A percentile compares a stretch with the other conserved stretches of the same genome.
phyloP scores from a whole-genome alignment of 495 filamentous ascomycete genomes.

The Penicillium diatomitis region DNA sequence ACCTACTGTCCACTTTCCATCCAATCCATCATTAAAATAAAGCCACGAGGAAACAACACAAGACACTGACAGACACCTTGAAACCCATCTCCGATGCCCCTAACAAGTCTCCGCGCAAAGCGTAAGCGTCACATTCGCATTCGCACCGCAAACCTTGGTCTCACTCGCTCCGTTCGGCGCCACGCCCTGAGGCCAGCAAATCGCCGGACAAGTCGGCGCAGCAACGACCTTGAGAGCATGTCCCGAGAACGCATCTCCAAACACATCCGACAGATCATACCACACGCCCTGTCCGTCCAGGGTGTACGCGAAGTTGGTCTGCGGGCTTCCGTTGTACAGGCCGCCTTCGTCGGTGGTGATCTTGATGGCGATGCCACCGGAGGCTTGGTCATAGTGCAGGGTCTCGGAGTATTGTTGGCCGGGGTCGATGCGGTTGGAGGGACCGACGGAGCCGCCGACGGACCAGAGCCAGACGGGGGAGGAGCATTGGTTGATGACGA shows the following conservation, averaged over 20 bases:
- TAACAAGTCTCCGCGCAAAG: constrained; percentile 25
- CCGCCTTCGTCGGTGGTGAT: constrained; percentile 39
- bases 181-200: constrained; percentile 42
- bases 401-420: constrained; percentile 26
- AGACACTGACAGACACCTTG: no score
- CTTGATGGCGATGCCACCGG: constrained; percentile 49
- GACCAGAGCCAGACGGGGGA: constrained; percentile 46
- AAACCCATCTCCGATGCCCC: background rate
- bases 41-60: no score
- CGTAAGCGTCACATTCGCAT: constrained; percentile 24
- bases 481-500: constrained; percentile 44
- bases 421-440: constrained; percentile 27
- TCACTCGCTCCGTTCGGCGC: constrained; percentile 42
- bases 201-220: constrained; percentile 31
- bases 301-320: constrained; percentile 48
- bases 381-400: constrained; percentile 33
- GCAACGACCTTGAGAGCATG: constrained; percentile 41
- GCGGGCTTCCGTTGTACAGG: constrained; percentile 38
- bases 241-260: constrained; percentile 47
- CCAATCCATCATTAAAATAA: no score
- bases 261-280: constrained; percentile 50
- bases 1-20: no score
- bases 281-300: constrained; percentile 37
- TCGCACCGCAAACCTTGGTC: constrained; percentile 34
- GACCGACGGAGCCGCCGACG: constrained; percentile 37